Evolutionary conservation across 441 rosid species (phyloP).

Genomic region (Erodium moschatum): DNA sequence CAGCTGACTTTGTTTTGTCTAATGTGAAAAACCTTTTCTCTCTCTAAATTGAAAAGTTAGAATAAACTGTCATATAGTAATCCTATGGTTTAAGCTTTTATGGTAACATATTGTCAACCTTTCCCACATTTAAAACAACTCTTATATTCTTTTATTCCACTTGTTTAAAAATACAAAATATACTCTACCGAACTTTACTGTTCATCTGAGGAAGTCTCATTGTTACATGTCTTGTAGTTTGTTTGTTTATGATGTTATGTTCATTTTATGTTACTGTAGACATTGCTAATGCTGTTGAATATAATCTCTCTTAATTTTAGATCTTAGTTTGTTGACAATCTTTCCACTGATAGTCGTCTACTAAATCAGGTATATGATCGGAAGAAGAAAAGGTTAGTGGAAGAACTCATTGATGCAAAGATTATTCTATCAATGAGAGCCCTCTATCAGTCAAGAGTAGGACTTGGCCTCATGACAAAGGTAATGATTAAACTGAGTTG

Average conservation of each 20-base stretch:
- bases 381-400: constrained; percentile 75
- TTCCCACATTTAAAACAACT: not conserved
- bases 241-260: not conserved
- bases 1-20: not conserved
- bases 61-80: not conserved
- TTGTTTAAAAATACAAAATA: not conserved
- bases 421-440: constrained; percentile 89
- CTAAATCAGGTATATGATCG: constrained; percentile 67
- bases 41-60: not conserved
- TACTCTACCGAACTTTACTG: not conserved
- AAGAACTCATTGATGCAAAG: constrained; percentile 80
- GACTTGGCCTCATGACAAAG: constrained; percentile 75
- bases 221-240: not conserved
- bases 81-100: not conserved
- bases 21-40: not conserved
- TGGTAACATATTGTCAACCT: not conserved
- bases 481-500: constrained; percentile 26
- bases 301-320: not conserved
- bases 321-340: constrained; percentile 5
- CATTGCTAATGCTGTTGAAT: constrained; percentile 12
- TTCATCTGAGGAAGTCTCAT: not conserved
- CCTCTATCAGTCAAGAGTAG: constrained; percentile 83
- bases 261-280: not conserved
- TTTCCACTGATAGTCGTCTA: constrained; percentile 18
- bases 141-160: constrained; percentile 2